Conservation (phyloP, 2,329 filamentous ascomycete genomes). For the Fusarium oxysporum region DNA sequence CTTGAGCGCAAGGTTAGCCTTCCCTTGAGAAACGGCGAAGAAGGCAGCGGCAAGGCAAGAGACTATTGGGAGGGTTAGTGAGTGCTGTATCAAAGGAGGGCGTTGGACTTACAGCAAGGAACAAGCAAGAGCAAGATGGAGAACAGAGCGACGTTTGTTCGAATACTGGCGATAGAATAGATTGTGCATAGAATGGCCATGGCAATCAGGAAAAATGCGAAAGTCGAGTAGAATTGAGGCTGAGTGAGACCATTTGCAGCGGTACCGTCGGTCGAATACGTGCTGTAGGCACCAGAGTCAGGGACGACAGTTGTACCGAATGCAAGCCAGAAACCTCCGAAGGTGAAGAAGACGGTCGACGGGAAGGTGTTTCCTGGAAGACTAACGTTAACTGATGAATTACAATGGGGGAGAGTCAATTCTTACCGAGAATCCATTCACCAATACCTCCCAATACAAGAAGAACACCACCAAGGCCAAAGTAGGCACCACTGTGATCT, state of each 20-base stretch:
- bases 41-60: slow-evolving; percentile 47
- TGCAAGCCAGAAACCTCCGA: slow-evolving; percentile 63
- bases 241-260: slow-evolving; percentile 54
- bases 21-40: slow-evolving; percentile 43
- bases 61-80: slow-evolving; percentile 29
- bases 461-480: slow-evolving; percentile 60
- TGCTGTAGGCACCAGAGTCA: slow-evolving; percentile 57
- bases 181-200: slow-evolving; percentile 72
- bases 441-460: slow-evolving; percentile 60
- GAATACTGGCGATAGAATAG: slow-evolving; percentile 71
- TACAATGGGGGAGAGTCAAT: accelerated
- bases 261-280: slow-evolving; percentile 48
- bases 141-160: slow-evolving; percentile 71
- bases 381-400: not conserved
- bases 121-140: slow-evolving; percentile 70
- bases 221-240: slow-evolving; percentile 60
- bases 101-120: slow-evolving; percentile 43
- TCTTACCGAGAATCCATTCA: slow-evolving; percentile 60
- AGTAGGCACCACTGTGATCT: slow-evolving; percentile 49
- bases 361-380: slow-evolving; percentile 62
- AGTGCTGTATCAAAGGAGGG: accelerated
- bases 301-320: slow-evolving; percentile 63
- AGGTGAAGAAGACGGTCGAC: slow-evolving; percentile 62
- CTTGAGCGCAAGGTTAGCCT: slow-evolving; percentile 20
- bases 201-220: slow-evolving; percentile 69